Evolutionary conservation across 129 eudicot genomes (phyloP).

Genomic region (Mikania micrantha): DNA sequence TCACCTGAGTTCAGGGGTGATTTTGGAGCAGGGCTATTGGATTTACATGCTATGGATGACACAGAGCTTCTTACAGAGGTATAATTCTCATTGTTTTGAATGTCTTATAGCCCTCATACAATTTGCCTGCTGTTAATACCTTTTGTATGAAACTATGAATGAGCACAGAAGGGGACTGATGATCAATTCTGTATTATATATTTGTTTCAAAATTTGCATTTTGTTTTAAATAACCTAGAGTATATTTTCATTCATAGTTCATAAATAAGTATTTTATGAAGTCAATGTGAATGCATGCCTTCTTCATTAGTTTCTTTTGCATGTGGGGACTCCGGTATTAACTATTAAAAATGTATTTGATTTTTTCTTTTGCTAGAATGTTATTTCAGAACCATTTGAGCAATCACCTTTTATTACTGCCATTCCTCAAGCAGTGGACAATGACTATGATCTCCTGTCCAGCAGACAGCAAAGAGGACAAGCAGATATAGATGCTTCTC

Average conservation of each 20-base stretch:
- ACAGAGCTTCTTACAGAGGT: constrained; percentile 97
- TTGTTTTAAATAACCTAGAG: not conserved
- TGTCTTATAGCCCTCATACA: not conserved
- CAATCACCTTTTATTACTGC: constrained; percentile 72
- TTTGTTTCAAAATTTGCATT: not conserved
- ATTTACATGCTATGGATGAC: constrained; percentile 97
- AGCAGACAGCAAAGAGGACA: constrained; percentile 51
- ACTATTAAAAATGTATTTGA: constrained; percentile 7
- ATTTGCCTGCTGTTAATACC: not conserved
- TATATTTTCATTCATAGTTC: not conserved
- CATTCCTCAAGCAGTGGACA: constrained; percentile 41
- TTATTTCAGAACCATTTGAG: constrained; percentile 76
- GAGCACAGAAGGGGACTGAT: not conserved
- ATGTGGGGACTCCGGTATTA: constrained; percentile 8
- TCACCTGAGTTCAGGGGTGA: constrained; percentile 92
- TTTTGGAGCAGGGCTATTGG: constrained; percentile 99
- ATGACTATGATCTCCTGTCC: constrained; percentile 35
- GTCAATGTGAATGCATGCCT: not conserved
- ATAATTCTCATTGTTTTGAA: constrained; percentile 8
- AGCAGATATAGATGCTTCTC: constrained; percentile 50
- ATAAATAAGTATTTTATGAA: not conserved
- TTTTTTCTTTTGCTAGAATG: constrained; percentile 49
- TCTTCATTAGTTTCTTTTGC: not conserved
- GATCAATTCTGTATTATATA: not conserved
- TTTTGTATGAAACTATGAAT: not conserved